Percentiles rank a stretch among this genome's conserved stretches.
Evolutionary conservation across 495 filamentous ascomycete species (phyloP).

Genomic region (Penicillium turbatum): DNA sequence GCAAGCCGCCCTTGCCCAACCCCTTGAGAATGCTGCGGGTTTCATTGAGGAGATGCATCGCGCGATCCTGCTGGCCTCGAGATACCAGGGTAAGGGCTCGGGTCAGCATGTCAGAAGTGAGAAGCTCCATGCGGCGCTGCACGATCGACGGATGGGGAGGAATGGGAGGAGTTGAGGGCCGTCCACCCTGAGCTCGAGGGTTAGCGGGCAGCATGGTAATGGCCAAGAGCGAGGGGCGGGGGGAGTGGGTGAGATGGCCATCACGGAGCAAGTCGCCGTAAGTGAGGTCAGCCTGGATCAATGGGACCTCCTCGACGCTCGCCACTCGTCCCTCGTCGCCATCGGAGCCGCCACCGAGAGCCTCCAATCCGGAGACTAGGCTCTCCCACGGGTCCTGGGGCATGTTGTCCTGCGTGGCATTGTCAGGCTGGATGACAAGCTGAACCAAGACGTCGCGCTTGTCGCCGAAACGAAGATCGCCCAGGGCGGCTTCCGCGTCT

Average conservation of each 20-base stretch:
- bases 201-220: conserved; percentile 94
- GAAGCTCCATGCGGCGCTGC: conserved; percentile 93
- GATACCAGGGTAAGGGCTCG: conserved; percentile 87
- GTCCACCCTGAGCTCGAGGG: conserved; percentile 55
- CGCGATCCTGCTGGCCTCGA: conserved; percentile 87
- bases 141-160: conserved; percentile 95
- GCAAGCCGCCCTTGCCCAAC: conserved; percentile 89
- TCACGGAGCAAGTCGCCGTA: conserved; percentile 95
- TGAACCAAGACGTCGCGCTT: conserved; percentile 97
- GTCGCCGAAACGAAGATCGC: conserved; percentile 93
- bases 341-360: conserved; percentile 85
- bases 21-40: conserved; percentile 95
- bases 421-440: conserved; percentile 88
- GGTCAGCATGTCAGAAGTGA: conserved; percentile 98
- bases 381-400: conserved; percentile 97
- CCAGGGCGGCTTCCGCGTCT: conserved; percentile 89
- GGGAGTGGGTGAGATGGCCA: conserved; percentile 79
- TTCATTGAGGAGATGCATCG: conserved; percentile 84
- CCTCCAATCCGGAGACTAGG: conserved; percentile 91
- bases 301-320: conserved; percentile 90
- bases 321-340: conserved; percentile 77
- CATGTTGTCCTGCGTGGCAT: conserved; percentile 73
- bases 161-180: conserved; percentile 73
- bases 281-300: conserved; percentile 91
- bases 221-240: conserved; percentile 86